A percentile compares a stretch with the other conserved stretches of the same genome.
Evolutionary conservation across 257 asterid genomes (phyloP).

Genomic region (Ehretia macrophylla): DNA sequence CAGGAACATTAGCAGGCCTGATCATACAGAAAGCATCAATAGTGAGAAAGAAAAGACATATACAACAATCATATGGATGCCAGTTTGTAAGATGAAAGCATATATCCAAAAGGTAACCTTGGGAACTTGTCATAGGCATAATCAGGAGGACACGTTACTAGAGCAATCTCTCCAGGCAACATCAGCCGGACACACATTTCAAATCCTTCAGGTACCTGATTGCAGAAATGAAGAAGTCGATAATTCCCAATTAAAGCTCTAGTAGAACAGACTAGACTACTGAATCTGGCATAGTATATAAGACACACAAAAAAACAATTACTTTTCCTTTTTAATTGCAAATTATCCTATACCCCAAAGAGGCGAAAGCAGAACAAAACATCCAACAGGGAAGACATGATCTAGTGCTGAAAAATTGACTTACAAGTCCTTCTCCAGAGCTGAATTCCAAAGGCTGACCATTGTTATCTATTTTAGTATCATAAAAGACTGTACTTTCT

Average conservation of each 20-base stretch:
- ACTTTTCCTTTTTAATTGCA: too few species aligned
- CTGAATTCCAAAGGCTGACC: slow-evolving; percentile 91
- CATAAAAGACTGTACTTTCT: slow-evolving; percentile 73
- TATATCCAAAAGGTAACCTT: slow-evolving; percentile 39
- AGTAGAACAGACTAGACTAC: neutral
- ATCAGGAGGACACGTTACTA: slow-evolving; percentile 92
- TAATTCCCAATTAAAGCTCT: neutral
- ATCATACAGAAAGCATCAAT: slow-evolving; percentile 13
- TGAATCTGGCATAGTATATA: neutral
- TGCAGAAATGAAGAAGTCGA: neutral
- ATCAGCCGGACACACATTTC: slow-evolving; percentile 93
- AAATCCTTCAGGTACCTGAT: slow-evolving; percentile 95
- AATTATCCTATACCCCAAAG: neutral
- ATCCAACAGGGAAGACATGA: slow-evolving; percentile 6
- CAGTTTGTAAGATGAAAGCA: neutral
- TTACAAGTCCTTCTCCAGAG: slow-evolving; percentile 99
- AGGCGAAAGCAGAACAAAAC: neutral
- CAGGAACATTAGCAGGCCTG: slow-evolving; percentile 85
- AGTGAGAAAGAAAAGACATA: slow-evolving; percentile 6
- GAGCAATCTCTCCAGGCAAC: slow-evolving; percentile 93
- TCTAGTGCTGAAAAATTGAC: slow-evolving; percentile 20
- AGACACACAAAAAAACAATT: too few species aligned
- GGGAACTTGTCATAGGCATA: slow-evolving; percentile 96
- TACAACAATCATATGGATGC: neutral
- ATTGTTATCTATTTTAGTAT: slow-evolving; percentile 61